phyloP scores from a whole-genome alignment of 108 stramenopile genomes.

The Heterococcus sp. region DNA sequence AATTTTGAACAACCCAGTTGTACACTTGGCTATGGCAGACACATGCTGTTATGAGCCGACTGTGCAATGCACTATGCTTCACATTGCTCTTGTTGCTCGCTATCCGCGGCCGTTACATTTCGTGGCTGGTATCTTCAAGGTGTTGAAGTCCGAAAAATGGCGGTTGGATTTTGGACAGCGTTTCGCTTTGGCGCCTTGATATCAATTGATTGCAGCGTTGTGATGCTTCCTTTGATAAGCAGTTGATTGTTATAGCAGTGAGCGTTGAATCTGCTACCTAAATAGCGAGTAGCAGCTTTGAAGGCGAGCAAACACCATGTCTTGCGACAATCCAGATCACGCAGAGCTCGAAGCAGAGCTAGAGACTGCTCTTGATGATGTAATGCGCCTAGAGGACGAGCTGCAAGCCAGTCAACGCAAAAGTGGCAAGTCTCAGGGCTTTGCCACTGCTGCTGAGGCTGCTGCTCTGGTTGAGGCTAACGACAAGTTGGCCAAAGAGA shows the following conservation, averaged over 20 bases:
- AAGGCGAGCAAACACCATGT: neutral
- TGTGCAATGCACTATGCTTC: no score
- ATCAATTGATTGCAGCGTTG: neutral
- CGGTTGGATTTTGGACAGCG: no score
- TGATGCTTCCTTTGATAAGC: neutral
- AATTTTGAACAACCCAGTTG: no score
- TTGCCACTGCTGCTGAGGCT: constrained; percentile 9
- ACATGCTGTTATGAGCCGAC: no score
- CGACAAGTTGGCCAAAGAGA: constrained; percentile 25
- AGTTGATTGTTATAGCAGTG: no score
- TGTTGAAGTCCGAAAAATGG: no score
- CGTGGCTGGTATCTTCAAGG: no score
- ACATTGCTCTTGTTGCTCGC: no score
- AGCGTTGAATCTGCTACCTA: neutral
- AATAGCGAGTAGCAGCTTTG: neutral
- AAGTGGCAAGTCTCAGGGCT: neutral
- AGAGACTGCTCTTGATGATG: constrained; percentile 39
- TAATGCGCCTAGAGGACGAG: constrained; percentile 42
- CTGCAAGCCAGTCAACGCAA: constrained; percentile 1
- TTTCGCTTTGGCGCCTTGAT: no score
- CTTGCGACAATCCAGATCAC: constrained; percentile 45
- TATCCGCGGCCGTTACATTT: no score
- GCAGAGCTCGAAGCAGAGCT: constrained; percentile 43
- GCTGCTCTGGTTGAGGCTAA: constrained; percentile 14
- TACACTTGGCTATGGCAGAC: no score